A percentile compares a stretch with the other conserved stretches of the same genome.
Evolutionary conservation across 352 stramenopile species (phyloP).

Genomic region (Globisporangium acanthophoron): DNA sequence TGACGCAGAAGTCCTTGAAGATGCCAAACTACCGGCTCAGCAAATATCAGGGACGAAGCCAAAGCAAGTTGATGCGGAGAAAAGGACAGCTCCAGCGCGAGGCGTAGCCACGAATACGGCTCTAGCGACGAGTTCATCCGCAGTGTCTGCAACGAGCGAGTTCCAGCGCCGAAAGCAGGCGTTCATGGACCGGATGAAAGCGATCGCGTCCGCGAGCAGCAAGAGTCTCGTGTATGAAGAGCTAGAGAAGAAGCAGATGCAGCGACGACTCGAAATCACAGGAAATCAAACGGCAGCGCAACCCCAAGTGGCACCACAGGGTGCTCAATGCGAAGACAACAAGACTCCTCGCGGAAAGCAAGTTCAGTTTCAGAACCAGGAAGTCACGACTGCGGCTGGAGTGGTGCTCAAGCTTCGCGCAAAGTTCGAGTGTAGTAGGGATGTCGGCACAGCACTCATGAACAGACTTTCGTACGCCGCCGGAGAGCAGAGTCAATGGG

Average conservation of each 20-base stretch:
- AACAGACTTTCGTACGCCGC: slow-evolving; percentile 14
- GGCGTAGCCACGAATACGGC: background rate
- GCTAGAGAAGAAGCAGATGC: slow-evolving; percentile 41
- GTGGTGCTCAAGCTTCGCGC: slow-evolving; percentile 16
- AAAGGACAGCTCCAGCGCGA: background rate
- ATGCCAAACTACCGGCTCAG: slow-evolving; percentile 1
- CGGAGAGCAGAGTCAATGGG: slow-evolving; percentile 3
- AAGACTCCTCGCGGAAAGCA: slow-evolving; percentile 15
- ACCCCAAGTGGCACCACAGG: background rate
- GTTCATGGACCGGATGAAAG: slow-evolving; percentile 74
- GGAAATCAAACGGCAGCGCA: background rate
- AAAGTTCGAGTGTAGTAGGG: slow-evolving; percentile 11
- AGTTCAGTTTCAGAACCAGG: slow-evolving; percentile 13
- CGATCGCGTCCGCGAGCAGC: slow-evolving; percentile 51
- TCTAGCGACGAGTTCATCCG: background rate
- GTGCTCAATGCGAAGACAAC: background rate
- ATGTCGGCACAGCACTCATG: slow-evolving; percentile 8
- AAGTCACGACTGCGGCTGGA: background rate
- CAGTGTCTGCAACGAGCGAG: slow-evolving; percentile 27
- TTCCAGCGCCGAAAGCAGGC: slow-evolving; percentile 67
- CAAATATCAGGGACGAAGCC: background rate
- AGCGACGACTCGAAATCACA: slow-evolving; percentile 15
- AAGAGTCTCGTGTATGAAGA: slow-evolving; percentile 76
- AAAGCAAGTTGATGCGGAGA: background rate
- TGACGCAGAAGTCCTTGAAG: slow-evolving; percentile 19